Base-by-base conservation (phyloP, 768 basidiomycete species). In the Russula compacta region DNA sequence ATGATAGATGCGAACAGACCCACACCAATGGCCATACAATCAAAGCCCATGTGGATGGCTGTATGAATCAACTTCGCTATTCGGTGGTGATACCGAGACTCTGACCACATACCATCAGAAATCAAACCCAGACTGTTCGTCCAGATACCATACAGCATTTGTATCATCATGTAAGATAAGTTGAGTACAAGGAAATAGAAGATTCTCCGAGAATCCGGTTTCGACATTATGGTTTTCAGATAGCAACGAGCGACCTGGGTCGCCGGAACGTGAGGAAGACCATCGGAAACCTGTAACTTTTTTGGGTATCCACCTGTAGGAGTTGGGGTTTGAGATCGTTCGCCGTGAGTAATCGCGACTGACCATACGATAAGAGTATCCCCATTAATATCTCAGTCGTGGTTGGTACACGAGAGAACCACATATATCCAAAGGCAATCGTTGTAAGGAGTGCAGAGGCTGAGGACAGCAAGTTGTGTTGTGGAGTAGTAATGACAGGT, bases 21-120 rank as follows among this genome's bases (percentile, higher is more conserved):
- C 55, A 99, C 91, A 0, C 85, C 93, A 54, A 99, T 92, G 0
- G 95, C 95, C 82, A 98, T 85, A 70, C 97, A 98, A 74, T 99
- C 97, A 67, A 99, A 99, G 11, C 93, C 92, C 97, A 98, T 99
- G 70, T 99, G 97, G 40, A 99, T 98, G 21, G 97, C 95, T 98
- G 66, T 19, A 14, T 15, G 12, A 4, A 14, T 40, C 7, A 52
- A n/a, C 52, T 40, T 47, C 35, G 17, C 29, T 32, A 17, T 32
- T 32, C 36, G 35, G 32, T 1, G 29, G 15, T 36, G n/a, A 17
- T 32, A 46, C 12, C 24, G 21, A 17, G 21, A 29, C 40, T 38
- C 21, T 43, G n/a, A 11, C 10, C 46, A 40, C 58, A 12, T 65
- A 95, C 95, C 95, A 71, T 99, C 97, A 10, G 94, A 97, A 59